These are phyloP conservation scores for Eimeria tenella DNA, from an alignment of 169 alveolate species.

Conservation along the genomic window DNA sequence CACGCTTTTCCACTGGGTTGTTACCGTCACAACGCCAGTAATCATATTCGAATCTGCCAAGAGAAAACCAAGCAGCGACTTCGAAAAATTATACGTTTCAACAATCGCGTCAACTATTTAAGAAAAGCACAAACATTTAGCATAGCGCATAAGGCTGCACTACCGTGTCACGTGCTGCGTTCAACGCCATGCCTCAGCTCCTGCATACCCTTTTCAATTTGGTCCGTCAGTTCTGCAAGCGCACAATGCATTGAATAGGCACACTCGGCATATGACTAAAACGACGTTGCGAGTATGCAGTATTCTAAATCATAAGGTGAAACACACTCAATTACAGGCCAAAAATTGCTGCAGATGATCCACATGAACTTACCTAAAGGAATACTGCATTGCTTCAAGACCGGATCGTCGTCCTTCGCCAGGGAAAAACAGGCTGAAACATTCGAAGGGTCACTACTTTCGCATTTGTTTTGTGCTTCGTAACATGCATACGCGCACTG, in stretches of 20 bases:
- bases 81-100: background rate
- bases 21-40: constrained; percentile 14
- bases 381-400: constrained; percentile 19
- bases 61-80: background rate
- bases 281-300: background rate
- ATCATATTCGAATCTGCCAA: constrained; percentile 69
- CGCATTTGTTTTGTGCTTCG: constrained; percentile 3
- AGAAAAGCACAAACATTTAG: too few species aligned
- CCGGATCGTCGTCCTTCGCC: background rate
- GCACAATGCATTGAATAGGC: background rate
- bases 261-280: too few species aligned
- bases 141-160: too few species aligned
- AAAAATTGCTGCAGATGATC: background rate
- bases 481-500: constrained; percentile 61
- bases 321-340: background rate
- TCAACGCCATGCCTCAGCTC: background rate
- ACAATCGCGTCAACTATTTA: too few species aligned
- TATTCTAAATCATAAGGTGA: background rate
- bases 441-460: background rate
- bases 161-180: background rate
- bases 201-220: background rate
- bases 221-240: constrained; percentile 17
- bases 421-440: background rate
- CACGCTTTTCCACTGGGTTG: constrained; percentile 28
- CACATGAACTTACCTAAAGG: constrained; percentile 46